Conservation (phyloP, 148 eudicot species). For the Suaeda aralocaspica region DNA sequence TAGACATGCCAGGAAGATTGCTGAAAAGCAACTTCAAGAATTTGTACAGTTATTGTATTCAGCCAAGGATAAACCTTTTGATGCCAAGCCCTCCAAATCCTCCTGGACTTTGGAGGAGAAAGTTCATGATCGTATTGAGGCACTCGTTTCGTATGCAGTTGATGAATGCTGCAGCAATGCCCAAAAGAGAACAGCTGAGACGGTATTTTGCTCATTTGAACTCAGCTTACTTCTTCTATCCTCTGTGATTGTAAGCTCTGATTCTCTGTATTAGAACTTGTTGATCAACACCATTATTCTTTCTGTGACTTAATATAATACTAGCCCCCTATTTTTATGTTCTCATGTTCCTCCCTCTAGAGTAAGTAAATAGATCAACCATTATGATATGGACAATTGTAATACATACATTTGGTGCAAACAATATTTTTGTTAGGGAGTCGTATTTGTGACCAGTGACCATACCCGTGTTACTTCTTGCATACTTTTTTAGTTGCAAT, state of each 20-base stretch:
- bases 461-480: neutral
- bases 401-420: neutral
- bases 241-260: neutral
- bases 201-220: conserved; percentile 44
- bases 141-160: conserved; percentile 75
- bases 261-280: neutral
- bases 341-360: neutral
- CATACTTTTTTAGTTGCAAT: no score
- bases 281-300: neutral
- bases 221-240: conserved; percentile 5
- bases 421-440: neutral
- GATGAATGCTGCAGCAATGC: conserved; percentile 56
- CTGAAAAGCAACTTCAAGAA: conserved; percentile 74
- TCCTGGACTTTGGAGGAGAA: conserved; percentile 69
- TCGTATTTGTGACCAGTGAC: neutral
- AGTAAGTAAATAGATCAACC: neutral
- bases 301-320: neutral
- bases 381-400: neutral
- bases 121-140: conserved; percentile 46
- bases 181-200: conserved; percentile 70
- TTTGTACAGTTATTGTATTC: conserved; percentile 58
- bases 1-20: conserved; percentile 70
- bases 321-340: neutral
- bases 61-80: conserved; percentile 55
- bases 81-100: conserved; percentile 64